phyloP scores from a whole-genome alignment of 345 rosid genomes.

The Gynandropsis gynandra region DNA sequence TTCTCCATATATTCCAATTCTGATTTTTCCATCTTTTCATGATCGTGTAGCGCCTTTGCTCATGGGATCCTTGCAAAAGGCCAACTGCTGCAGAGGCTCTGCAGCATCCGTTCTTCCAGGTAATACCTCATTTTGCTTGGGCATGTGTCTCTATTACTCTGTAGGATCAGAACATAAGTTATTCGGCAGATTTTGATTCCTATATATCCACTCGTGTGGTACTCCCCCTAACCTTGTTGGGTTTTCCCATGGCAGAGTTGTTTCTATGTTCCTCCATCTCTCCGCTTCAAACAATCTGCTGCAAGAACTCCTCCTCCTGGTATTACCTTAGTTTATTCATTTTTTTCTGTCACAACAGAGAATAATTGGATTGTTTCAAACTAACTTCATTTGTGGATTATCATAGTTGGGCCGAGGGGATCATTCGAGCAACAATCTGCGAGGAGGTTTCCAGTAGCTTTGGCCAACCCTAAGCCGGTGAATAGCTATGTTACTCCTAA shows the following conservation, averaged over 20 bases:
- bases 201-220: neutral
- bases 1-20: neutral
- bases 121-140: constrained; percentile 11
- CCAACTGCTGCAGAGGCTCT: constrained; percentile 82
- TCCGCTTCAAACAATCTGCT: constrained; percentile 46
- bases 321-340: neutral
- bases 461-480: constrained; percentile 38
- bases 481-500: constrained; percentile 41
- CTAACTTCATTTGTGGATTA: neutral
- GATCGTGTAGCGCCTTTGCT: constrained; percentile 58
- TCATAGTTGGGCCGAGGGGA: constrained; percentile 46
- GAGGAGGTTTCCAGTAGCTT: constrained; percentile 40
- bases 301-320: constrained; percentile 56
- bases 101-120: constrained; percentile 95
- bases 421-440: constrained; percentile 32
- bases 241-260: constrained; percentile 46
- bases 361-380: neutral
- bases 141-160: neutral
- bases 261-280: constrained; percentile 82
- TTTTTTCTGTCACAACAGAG: neutral
- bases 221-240: neutral
- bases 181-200: too few species aligned
- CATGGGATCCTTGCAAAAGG: constrained; percentile 92
- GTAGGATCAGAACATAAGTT: too few species aligned
- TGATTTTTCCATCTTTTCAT: neutral